Base-by-base conservation (phyloP, 345 rosid species). In the Lumnitzera littorea region DNA sequence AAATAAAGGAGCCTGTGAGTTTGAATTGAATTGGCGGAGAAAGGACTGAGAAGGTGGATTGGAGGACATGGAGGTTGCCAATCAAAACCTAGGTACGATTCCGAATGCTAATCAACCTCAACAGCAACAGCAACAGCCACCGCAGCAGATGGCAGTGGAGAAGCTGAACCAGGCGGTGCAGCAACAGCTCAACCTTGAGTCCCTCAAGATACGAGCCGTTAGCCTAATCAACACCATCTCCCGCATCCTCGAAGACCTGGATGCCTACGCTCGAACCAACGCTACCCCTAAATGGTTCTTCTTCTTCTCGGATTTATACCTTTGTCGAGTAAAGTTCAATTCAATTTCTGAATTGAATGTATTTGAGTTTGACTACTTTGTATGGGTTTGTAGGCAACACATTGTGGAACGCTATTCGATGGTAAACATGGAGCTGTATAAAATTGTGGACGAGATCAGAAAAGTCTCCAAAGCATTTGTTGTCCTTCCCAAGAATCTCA, bases 351-450 rank as follows among this genome's bases (percentile, higher is more conserved):
- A 27, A 27, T 20, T 20, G 20, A 20, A 20, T 20, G 20, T 20
- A 20, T 20, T 20, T 20, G 20, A 27, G 31, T 27, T 27, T 27
- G 31, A 53, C 66, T 56, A 48, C 62, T 12, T 13, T 61, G 20
- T 23, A 27, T 57, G 58, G 58, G 65, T 25, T 61, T 15, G 20
- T 78, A 88, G 99, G 99, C 91, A 90, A 74, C 95, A 90, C 74
- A 81, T 90, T 60, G 57, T 91, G 76, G 96, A 95, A 60, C 91
- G 88, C 48, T 88, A 86, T 72, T 88, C 95, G 0, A 94, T 86
- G 99, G 81, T 94, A 24, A 91, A 91, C 78, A 86, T 94, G 7
- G 99, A 91, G 84, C 95, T 91, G 55, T 91, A 80, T 72, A 95
- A 82, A 83, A 86, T 86, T 67, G 91, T 88, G 55, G 91, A 91